phyloP scores from a whole-genome alignment of 2,329 filamentous ascomycete species.

The Microsporum canis region DNA sequence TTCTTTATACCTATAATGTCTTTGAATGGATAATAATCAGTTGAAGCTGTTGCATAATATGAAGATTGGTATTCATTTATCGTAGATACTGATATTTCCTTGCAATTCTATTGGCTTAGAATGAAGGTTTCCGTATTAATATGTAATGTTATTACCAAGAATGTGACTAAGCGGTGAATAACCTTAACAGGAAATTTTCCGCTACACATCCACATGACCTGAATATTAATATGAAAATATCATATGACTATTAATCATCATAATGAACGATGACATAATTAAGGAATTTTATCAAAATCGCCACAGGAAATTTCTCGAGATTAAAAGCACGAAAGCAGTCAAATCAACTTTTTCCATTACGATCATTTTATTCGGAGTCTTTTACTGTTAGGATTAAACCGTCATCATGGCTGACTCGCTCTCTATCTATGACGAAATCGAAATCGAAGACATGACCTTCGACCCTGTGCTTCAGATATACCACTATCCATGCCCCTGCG shows the following conservation, averaged over 20 bases:
- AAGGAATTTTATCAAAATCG: background rate
- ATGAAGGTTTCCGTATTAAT: background rate
- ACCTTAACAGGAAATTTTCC: background rate
- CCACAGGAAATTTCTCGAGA: background rate
- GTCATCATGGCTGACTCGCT: constrained; percentile 51
- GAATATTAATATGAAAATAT: background rate
- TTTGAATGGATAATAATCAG: background rate
- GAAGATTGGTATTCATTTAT: background rate
- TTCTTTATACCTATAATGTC: background rate
- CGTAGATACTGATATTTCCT: background rate
- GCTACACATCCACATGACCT: background rate
- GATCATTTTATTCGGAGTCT: background rate
- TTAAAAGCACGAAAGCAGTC: background rate
- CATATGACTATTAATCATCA: background rate
- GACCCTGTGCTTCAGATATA: constrained; percentile 75
- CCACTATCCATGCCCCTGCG: constrained; percentile 93
- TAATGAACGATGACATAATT: background rate
- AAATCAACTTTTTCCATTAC: background rate
- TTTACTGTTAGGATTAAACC: background rate
- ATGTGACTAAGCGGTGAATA: background rate
- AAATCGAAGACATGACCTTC: constrained; percentile 97
- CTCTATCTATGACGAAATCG: constrained; percentile 91
- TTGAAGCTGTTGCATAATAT: background rate
- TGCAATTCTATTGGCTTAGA: background rate
- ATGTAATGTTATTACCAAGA: background rate